These are phyloP conservation scores for Ilyonectria destructans DNA, from an alignment of 2,329 filamentous ascomycete species.

Conservation along the genomic window DNA sequence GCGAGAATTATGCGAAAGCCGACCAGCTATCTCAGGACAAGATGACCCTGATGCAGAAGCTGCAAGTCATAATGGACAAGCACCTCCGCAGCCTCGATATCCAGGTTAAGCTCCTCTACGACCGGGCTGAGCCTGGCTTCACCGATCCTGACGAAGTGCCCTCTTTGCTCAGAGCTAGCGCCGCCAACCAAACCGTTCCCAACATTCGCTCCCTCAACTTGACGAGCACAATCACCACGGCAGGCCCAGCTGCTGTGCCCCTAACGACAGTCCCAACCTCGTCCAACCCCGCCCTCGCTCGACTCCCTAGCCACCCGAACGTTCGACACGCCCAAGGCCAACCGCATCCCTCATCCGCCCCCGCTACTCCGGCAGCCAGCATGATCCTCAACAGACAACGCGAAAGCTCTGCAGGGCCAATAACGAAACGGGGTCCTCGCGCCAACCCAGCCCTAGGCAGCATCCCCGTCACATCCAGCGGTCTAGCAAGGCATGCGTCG, in stretches of 20 bases:
- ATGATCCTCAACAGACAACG: slow-evolving; percentile 72
- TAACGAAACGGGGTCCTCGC: slow-evolving; percentile 69
- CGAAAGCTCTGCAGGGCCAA: slow-evolving; percentile 74
- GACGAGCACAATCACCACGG: slow-evolving; percentile 54
- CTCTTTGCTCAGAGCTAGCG: slow-evolving; percentile 73
- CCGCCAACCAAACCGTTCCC: slow-evolving; percentile 65
- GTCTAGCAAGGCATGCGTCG: slow-evolving; percentile 74
- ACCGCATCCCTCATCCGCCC: slow-evolving; percentile 70
- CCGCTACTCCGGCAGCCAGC: slow-evolving; percentile 73
- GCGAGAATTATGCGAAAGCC: slow-evolving; percentile 78
- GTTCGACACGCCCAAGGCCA: slow-evolving; percentile 67
- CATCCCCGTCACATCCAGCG: slow-evolving; percentile 68
- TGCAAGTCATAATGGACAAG: slow-evolving; percentile 73
- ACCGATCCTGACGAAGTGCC: slow-evolving; percentile 75
- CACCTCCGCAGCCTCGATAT: slow-evolving; percentile 75
- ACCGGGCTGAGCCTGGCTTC: slow-evolving; percentile 74
- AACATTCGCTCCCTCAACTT: slow-evolving; percentile 62
- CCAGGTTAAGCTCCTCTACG: slow-evolving; percentile 75
- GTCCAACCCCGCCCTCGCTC: slow-evolving; percentile 60
- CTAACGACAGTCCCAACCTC: slow-evolving; percentile 51
- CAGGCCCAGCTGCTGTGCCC: slow-evolving; percentile 47
- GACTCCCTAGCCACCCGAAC: slow-evolving; percentile 62
- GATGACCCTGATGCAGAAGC: slow-evolving; percentile 77
- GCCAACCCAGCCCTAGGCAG: slow-evolving; percentile 64
- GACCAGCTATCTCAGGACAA: slow-evolving; percentile 84